Conservation (phyloP, 345 rosid genomes). For the Pugionium cornutum region DNA sequence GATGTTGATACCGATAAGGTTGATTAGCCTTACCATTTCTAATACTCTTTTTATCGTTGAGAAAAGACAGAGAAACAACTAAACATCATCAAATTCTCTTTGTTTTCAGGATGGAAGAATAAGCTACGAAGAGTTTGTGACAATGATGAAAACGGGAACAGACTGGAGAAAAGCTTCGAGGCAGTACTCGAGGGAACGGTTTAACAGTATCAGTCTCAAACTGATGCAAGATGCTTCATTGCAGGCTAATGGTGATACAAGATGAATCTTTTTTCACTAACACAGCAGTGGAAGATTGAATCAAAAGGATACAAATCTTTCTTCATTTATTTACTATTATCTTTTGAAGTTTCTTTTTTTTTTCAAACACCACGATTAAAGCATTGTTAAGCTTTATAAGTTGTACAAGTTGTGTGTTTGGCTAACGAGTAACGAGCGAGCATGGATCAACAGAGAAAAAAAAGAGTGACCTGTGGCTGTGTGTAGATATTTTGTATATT, state of each 20-base stretch:
- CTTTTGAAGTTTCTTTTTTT: neutral
- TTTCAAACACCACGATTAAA: constrained; percentile 13
- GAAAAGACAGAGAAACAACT: neutral
- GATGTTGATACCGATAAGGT: constrained; percentile 98
- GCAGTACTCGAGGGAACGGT: constrained; percentile 75
- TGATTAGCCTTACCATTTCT: neutral
- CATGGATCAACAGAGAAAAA: constrained; percentile 11
- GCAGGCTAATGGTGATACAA: constrained; percentile 43
- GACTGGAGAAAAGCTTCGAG: no score
- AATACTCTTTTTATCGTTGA: neutral
- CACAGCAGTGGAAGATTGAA: constrained; percentile 17
- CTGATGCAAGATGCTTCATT: constrained; percentile 88
- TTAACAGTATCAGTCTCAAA: constrained; percentile 76
- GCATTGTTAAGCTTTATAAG: constrained; percentile 19
- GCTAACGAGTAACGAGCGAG: constrained; percentile 17
- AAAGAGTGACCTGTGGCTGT: constrained; percentile 25
- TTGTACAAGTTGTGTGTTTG: constrained; percentile 23
- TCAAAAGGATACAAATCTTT: constrained; percentile 27
- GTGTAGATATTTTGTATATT: constrained; percentile 34
- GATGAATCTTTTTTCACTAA: neutral
- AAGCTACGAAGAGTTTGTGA: no score
- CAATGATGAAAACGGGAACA: no score
- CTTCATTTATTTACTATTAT: constrained; percentile 18
- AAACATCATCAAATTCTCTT: neutral
- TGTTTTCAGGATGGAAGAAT: constrained; percentile 77